Conservation (phyloP, 2,329 filamentous ascomycete species). For the Penicillium decumbens region DNA sequence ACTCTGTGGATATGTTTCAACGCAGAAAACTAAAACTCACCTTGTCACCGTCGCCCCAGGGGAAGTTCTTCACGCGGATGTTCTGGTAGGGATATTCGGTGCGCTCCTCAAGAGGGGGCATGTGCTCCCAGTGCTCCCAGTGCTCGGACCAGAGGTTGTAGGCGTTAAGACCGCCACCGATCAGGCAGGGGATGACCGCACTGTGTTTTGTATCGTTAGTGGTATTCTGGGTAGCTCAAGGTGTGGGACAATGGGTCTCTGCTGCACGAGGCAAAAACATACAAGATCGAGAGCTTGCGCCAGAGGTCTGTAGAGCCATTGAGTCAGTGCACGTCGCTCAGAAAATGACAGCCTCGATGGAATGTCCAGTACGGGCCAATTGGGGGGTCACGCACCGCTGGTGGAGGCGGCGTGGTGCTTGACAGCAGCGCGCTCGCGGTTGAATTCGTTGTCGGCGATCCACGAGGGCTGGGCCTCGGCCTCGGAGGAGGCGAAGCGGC, state of each 20-base stretch:
- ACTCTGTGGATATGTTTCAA: background rate
- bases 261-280: conserved; percentile 45
- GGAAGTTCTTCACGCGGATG: conserved; percentile 92
- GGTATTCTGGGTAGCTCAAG: background rate
- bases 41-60: conserved; percentile 95
- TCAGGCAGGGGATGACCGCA: conserved; percentile 67
- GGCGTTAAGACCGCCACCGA: conserved; percentile 72
- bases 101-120: conserved; percentile 83
- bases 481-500: conserved; percentile 64
- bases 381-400: conserved; percentile 60
- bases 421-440: conserved; percentile 83
- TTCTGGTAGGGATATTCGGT: conserved; percentile 96
- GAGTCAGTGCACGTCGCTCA: conserved; percentile 20
- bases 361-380: conserved; percentile 4
- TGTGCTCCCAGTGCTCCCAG: conserved; percentile 90
- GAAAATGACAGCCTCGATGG: background rate
- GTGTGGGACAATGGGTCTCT: background rate
- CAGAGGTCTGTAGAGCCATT: conserved; percentile 65
- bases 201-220: conserved; percentile 45
- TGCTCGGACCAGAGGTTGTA: conserved; percentile 91
- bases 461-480: conserved; percentile 54
- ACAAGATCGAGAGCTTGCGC: conserved; percentile 96
- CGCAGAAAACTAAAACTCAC: conserved; percentile 44
- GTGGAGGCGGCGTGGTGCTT: conserved; percentile 84
- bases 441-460: conserved; percentile 79